These are phyloP conservation scores for Shiraia sp. DNA, from an alignment of 2,329 filamentous ascomycete genomes.

Conservation along the genomic window DNA sequence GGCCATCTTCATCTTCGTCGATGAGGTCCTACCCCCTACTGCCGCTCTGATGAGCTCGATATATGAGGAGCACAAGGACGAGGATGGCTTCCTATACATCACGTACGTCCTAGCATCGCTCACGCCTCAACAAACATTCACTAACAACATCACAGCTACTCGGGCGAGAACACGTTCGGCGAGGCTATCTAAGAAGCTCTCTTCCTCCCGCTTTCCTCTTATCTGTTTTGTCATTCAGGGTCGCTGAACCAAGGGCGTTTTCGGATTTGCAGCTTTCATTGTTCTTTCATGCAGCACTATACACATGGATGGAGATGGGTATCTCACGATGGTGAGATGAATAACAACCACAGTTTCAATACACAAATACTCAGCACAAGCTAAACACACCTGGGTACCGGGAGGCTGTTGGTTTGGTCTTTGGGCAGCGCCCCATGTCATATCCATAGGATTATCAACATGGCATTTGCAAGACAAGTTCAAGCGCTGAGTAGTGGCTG, in stretches of 20 bases:
- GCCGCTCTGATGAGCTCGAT: slow-evolving; percentile 99
- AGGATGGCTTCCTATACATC: slow-evolving; percentile 94
- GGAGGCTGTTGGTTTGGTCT: not conserved
- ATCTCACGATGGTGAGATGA: slow-evolving; percentile 14
- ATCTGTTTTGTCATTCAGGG: slow-evolving; percentile 23
- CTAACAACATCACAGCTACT: slow-evolving; percentile 65
- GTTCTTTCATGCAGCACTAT: slow-evolving; percentile 23
- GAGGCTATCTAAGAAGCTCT: slow-evolving; percentile 43
- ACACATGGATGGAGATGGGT: slow-evolving; percentile 17
- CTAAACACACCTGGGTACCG: slow-evolving; percentile 6
- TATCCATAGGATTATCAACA: not conserved
- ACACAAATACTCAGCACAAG: slow-evolving; percentile 10
- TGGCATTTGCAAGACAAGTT: slow-evolving; percentile 1
- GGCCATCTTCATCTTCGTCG: slow-evolving; percentile 99
- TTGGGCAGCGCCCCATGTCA: not conserved
- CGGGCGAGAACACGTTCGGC: slow-evolving; percentile 98
- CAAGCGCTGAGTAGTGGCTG: not conserved
- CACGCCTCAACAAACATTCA: not conserved
- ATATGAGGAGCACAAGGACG: slow-evolving; percentile 97
- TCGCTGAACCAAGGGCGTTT: slow-evolving; percentile 34
- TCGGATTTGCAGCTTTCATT: slow-evolving; percentile 29
- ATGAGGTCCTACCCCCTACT: slow-evolving; percentile 94
- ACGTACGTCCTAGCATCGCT: slow-evolving; percentile 62
- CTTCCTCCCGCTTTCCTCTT: slow-evolving; percentile 14
- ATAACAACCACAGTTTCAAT: slow-evolving; percentile 5